Evolutionary conservation across 2,329 filamentous ascomycete genomes (phyloP), one percentile per base, ranked within the genome.

Genomic region (Aspergillus quadrilineatus): DNA sequence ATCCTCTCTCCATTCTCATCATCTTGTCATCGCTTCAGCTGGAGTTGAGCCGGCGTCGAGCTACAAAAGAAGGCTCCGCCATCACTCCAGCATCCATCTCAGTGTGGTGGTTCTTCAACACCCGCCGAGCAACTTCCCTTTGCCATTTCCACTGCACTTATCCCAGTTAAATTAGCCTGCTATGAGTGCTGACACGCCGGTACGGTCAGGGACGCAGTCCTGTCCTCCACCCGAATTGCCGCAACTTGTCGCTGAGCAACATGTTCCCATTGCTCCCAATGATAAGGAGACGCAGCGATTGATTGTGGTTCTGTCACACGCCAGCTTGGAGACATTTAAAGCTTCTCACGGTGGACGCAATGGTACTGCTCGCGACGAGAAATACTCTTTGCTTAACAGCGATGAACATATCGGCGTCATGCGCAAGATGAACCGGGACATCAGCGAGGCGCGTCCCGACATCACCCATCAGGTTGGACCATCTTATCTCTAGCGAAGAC

Each of bases 351-450:
- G 87, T 59, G 84, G 87, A 15, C 74, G 82, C 71, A 74, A 84
- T 72, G 77, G 87, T 77, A 76, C 85, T 73, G 80, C 70, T 32
- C 85, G 89, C 50, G 92, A 97, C 68, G 93, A 97, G 73, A 97
- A 97, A 76, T 99, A 96, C 77, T 96, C 93, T 60, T 82, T 99
- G 51, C 86, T 99, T 69, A 99, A 99, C 82, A 97, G 92, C 76
- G 94, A 99, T 72, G 94, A 99, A 77, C 94, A 99, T 74, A 99
- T 99, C 66, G 94, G 94, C 61, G 89, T 97, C 63, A 96, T 99
- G 92, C 89, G 94, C 70, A 99, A 97, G 82, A 97, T 97, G 93
- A 96, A 96, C 74, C 85, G 94, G 67, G 94, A 99, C 73, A 97
- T 99, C 64, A 97, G 92, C 74, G 94, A 99, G 77, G 94, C 94